These are phyloP conservation scores for Catenaria anguillulae DNA, from an alignment of 371 early-diverging fungal species.

Conservation along the genomic window DNA sequence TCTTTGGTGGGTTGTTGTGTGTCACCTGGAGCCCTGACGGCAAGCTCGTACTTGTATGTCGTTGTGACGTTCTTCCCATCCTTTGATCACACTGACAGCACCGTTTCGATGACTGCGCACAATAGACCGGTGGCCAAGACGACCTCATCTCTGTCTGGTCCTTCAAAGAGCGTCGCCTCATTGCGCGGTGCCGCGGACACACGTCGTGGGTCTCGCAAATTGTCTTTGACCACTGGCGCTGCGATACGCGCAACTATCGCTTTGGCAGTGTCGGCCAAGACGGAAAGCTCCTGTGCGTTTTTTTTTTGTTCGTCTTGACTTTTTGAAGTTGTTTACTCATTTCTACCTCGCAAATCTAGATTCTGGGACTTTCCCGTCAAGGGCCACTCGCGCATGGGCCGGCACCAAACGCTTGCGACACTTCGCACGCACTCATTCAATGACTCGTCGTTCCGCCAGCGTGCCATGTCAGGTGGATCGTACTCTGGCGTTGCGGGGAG, in stretches of 20 bases:
- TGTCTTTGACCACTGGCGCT: constrained; percentile 80
- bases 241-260: constrained; percentile 64
- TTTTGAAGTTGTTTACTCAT: too few species aligned
- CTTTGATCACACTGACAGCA: too few species aligned
- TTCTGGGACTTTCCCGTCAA: constrained; percentile 84
- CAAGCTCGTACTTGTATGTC: constrained; percentile 41
- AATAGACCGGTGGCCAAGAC: constrained; percentile 82
- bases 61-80: constrained; percentile 38
- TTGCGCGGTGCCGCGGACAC: constrained; percentile 87
- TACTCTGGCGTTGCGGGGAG: too few species aligned
- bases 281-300: constrained; percentile 36
- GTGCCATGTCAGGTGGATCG: neutral
- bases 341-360: too few species aligned
- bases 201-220: constrained; percentile 76
- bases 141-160: constrained; percentile 88
- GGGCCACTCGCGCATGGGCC: constrained; percentile 29
- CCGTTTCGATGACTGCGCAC: too few species aligned
- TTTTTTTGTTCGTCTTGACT: too few species aligned
- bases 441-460: neutral
- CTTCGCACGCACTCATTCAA: neutral
- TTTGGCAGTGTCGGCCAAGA: constrained; percentile 89
- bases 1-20: constrained; percentile 72
- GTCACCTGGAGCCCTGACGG: constrained; percentile 89
- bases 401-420: neutral
- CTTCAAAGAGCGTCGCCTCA: constrained; percentile 49